Evolutionary conservation across 2,329 filamentous ascomycete genomes (phyloP).

Genomic region (Periglandula ipomoeae): DNA sequence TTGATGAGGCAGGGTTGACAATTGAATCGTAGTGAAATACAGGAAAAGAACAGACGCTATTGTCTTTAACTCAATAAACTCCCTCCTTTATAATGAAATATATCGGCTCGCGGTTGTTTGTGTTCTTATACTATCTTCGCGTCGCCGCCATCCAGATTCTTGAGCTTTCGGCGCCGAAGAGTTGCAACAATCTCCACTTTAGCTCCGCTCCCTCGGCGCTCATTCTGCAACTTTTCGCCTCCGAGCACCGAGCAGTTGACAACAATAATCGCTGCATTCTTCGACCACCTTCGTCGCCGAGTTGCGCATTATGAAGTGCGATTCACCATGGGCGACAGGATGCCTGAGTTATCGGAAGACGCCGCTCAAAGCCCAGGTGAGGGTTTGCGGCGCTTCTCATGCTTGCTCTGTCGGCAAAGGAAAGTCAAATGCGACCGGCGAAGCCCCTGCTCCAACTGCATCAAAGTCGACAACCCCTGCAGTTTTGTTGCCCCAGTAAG

Average conservation of each 20-base stretch:
- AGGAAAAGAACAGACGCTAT: no score
- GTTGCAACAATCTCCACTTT: background rate
- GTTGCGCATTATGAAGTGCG: no score
- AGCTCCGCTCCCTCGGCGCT: conserved; percentile 6
- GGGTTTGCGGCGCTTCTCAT: conserved; percentile 14
- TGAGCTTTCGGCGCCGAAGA: background rate
- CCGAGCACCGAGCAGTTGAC: conserved; percentile 7
- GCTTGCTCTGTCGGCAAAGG: conserved; percentile 26
- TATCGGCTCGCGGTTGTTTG: no score
- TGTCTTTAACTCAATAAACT: no score
- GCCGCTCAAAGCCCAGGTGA: background rate
- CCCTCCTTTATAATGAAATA: no score
- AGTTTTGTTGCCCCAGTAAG: conserved; percentile 21
- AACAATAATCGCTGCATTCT: background rate
- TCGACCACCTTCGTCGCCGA: background rate
- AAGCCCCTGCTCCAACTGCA: conserved; percentile 34
- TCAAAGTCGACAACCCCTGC: conserved; percentile 27
- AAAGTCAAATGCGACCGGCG: conserved; percentile 34
- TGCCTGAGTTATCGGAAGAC: background rate
- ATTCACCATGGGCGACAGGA: background rate
- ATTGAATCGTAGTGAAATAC: background rate
- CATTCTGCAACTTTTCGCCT: background rate
- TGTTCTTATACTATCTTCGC: no score
- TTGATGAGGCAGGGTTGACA: background rate
- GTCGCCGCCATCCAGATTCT: no score